Evolutionary conservation across 1,284 basidiomycete genomes (phyloP).

Genomic region (Blastosporella zonata): DNA sequence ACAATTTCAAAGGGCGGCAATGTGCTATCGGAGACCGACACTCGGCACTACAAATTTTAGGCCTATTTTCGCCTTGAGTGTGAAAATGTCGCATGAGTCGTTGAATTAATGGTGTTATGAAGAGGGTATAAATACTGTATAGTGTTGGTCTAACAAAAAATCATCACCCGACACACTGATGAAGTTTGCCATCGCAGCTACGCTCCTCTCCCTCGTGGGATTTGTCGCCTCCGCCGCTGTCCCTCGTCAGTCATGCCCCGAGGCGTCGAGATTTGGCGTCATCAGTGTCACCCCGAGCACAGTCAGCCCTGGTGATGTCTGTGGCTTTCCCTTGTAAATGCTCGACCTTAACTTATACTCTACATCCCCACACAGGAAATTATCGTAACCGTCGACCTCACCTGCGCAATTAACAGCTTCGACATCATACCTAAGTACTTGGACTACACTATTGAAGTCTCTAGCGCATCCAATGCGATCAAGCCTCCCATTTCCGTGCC

Average conservation of each 20-base stretch:
- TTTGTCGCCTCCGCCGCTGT: conserved; percentile 7
- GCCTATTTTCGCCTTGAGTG: no score
- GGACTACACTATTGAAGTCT: conserved; percentile 14
- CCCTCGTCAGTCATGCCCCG: conserved; percentile 3
- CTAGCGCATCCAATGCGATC: conserved; percentile 7
- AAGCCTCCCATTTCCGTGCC: no score
- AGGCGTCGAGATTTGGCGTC: conserved; percentile 13
- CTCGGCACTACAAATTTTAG: no score
- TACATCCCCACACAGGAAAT: conserved; percentile 3
- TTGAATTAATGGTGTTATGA: no score
- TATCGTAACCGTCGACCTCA: conserved; percentile 10
- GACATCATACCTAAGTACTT: conserved; percentile 13
- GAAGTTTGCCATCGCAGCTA: conserved; percentile 12
- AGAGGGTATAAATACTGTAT: not conserved
- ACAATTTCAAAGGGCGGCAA: no score
- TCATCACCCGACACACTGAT: not conserved
- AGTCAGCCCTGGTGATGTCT: conserved; percentile 15
- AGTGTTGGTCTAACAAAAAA: not conserved
- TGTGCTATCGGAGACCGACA: no score
- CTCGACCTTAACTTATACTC: not conserved
- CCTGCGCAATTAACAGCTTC: conserved; percentile 9
- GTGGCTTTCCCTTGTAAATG: not conserved
- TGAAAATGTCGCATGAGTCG: no score
- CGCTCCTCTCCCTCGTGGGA: conserved; percentile 12
- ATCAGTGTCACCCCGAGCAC: conserved; percentile 8